Conservation (phyloP, 306 rosid species). For the Oemleria cerasiformis region DNA sequence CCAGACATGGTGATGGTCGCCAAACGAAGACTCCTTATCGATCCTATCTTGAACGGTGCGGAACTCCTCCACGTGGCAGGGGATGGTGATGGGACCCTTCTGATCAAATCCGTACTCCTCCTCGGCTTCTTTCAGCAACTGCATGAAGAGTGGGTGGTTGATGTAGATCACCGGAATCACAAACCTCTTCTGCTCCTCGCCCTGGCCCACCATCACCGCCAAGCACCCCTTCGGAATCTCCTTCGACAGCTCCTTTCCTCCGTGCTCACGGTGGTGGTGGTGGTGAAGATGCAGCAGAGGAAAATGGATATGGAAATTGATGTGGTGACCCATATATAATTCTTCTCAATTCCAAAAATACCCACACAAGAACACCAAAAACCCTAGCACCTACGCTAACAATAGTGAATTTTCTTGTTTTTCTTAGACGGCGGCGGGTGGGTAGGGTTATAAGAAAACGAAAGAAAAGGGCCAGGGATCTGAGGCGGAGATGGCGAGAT, state of each 20-base stretch:
- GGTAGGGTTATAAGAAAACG: constrained; percentile 48
- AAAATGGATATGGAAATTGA: constrained; percentile 56
- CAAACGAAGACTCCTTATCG: constrained; percentile 39
- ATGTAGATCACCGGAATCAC: constrained; percentile 81
- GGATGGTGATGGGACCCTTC: constrained; percentile 81
- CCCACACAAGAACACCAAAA: neutral
- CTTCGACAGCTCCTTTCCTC: constrained; percentile 38
- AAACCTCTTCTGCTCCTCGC: constrained; percentile 64
- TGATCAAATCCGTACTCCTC: constrained; percentile 83
- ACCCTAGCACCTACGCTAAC: neutral
- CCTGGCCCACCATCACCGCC: constrained; percentile 71
- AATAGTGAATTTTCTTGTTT: neutral
- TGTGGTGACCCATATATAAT: neutral
- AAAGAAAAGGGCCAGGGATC: constrained; percentile 93
- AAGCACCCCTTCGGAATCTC: constrained; percentile 83
- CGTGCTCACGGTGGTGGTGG: constrained; percentile 18
- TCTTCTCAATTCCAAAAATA: neutral
- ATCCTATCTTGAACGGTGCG: constrained; percentile 67
- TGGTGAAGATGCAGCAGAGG: constrained; percentile 39
- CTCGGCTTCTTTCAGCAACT: constrained; percentile 73
- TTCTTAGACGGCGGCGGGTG: no score
- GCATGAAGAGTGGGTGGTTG: constrained; percentile 80
- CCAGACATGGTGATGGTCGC: constrained; percentile 34
- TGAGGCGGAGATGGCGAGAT: constrained; percentile 75
- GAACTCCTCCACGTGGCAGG: constrained; percentile 79